Conservation (phyloP, 345 rosid species). For the Aethionema arabicum region DNA sequence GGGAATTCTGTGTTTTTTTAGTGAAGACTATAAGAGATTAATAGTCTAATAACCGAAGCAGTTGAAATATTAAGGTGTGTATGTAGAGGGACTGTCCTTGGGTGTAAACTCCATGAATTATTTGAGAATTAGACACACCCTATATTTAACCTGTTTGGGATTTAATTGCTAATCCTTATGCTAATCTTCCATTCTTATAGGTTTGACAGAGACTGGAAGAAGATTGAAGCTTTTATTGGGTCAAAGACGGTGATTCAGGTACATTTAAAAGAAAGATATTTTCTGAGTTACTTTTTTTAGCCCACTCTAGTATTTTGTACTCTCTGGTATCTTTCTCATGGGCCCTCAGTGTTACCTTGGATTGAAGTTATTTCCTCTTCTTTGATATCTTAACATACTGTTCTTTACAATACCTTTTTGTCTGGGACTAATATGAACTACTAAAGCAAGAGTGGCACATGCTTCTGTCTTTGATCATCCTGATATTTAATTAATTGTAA, state of each 20-base stretch:
- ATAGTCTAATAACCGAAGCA: neutral
- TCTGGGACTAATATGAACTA: conserved; percentile 14
- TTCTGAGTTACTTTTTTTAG: neutral
- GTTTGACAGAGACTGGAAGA: conserved; percentile 94
- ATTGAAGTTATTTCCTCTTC: conserved; percentile 16
- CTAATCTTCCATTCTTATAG: conserved; percentile 37
- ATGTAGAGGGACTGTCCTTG: conserved; percentile 6
- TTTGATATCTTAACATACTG: conserved; percentile 17
- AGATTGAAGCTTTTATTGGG: conserved; percentile 86
- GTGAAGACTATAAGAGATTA: conserved; percentile 1
- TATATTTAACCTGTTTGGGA: conserved; percentile 16
- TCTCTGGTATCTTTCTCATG: conserved; percentile 16
- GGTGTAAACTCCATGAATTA: neutral
- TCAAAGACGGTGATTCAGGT: conserved; percentile 94
- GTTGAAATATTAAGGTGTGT: conserved; percentile 14
- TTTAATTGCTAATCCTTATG: conserved; percentile 12
- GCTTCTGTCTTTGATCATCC: conserved; percentile 10
- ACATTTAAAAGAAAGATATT: conserved; percentile 11
- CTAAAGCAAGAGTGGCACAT: conserved; percentile 23
- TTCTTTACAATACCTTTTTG: conserved; percentile 10
- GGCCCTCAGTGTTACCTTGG: conserved; percentile 26
- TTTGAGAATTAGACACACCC: neutral
- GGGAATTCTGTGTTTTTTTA: neutral
- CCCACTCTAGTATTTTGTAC: conserved; percentile 1
- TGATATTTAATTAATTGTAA: neutral